Evolutionary conservation across 2,329 filamentous ascomycete genomes (phyloP), one percentile per base, ranked within the genome.

Genomic region (Hypoxylon sp.): DNA sequence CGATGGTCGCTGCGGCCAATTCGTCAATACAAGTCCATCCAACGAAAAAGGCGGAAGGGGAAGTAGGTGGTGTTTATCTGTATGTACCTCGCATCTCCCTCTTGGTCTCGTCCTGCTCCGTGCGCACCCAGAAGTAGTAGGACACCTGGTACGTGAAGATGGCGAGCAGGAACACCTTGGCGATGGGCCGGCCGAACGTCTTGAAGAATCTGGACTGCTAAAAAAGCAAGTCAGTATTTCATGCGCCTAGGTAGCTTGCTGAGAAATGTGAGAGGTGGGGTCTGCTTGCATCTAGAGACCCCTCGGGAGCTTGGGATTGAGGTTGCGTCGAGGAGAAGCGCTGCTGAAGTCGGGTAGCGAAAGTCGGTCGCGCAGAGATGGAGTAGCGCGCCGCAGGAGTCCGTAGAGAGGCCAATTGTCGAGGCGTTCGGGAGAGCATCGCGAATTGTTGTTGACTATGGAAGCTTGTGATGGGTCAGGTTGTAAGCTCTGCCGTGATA

Each of bases 111-210:
- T 91, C 84, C 32, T 85, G 85, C 76, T 94, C 91, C 52, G 94
- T 81, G 77, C 89, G 91, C 37, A 86, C 75, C 92, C 92, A 95
- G 13, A 79, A 80, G 80, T 87, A 92, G 78, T 94, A 94, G 13
- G 85, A 78, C n/a, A 91, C 71, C 78, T 95, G 92, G 76, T 94
- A 95, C 1, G 89, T 90, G 73, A 92, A 88, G 57, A 93, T 85
- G 56, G 92, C 91, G 73, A 91, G 84, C 37, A 94, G 82, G 68
- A 92, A 86, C 56, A 88, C 88, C 79, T 93, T 94, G 55, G 87
- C 84, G 47, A 94, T 82, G 2, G 92, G 91, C 1, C 90, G 84
- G 39, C 88, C 87, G 73, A 93, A 93, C 13, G 87, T 87, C 73
- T 87, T 89, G 81, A 93, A 94, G 79, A 94, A 94, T 48, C 83